Evolutionary conservation across 1,139 yeast genomes (phyloP), one percentile per base, ranked within the genome.

Genomic region (Geotrichum aggregatum): DNA sequence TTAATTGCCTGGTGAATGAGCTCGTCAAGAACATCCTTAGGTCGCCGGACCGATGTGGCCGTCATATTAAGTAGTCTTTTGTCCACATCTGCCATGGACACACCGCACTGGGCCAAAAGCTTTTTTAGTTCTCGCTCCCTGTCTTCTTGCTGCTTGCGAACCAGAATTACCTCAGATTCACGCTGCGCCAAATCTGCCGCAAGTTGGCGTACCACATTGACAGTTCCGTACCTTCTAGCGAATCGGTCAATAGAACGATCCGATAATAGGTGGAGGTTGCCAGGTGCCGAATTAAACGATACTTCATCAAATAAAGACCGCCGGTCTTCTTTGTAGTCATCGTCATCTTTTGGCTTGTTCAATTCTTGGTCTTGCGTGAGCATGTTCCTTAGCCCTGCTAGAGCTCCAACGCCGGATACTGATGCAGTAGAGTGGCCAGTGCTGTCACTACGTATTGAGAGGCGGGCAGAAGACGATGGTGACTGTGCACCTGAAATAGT

Each of bases 101-200:
- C 66, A 24, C 80, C 81, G 54, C 72, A 73, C 53, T 75, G 76
- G 36, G 68, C 70, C 52, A 78, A 68, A 56, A 79, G 57, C 46
- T 67, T 68, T 30, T 71, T 63, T 52, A 79, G 66, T 52, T 69
- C 72, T 45, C 76, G 74, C 58, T 78, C 82, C 7, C 78, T 63
- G 31, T 66, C 67, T 52, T 76, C 76, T 53, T 69, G 69, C 50
- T 70, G 72, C 54, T 73, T 70, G 19, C 77, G 67, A 35, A 74
- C 59, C 35, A 75, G 58, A 2, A 73, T 66, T 44, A 78, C 66
- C 57, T 78, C 80, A 1, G 76, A 69, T 55, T 79, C 82, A 43
- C 78, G 71, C 39, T 70, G 68, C 0, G 80, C 77, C 53, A 79
- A 61, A 55, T 79, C 83, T 0, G 71, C 59, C 0, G 81, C 76